Evolutionary conservation across 2,329 filamentous ascomycete species (phyloP).

Genomic region (Aspergillus texensis): DNA sequence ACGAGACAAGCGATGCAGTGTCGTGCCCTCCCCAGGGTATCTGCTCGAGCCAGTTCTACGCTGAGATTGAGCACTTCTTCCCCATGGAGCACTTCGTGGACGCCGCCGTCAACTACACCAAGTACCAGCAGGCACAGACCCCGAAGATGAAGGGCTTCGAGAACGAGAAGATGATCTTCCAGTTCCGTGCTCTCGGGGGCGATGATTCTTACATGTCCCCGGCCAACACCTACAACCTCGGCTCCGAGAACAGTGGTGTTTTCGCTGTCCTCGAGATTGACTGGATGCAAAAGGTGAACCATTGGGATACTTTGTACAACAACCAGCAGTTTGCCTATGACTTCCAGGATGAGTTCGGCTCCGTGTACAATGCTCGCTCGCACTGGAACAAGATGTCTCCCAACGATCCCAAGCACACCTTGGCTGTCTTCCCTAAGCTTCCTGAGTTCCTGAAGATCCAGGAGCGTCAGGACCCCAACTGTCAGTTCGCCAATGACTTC

Average conservation of each 20-base stretch:
- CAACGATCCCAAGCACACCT: constrained; percentile 15
- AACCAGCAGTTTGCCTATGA: constrained; percentile 18
- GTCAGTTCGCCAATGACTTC: constrained; percentile 24
- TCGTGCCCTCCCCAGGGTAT: constrained; percentile 20
- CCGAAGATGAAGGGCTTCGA: constrained; percentile 18
- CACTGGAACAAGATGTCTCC: constrained; percentile 25
- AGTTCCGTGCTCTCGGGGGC: constrained; percentile 19
- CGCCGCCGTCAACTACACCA: constrained; percentile 18
- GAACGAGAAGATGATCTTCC: constrained; percentile 21
- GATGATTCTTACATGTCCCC: constrained; percentile 24
- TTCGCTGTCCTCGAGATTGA: constrained; percentile 22
- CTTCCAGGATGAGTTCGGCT: constrained; percentile 19
- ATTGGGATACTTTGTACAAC: constrained; percentile 13
- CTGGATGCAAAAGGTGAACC: constrained; percentile 22
- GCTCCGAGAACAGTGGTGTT: constrained; percentile 17
- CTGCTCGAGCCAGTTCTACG: constrained; percentile 21
- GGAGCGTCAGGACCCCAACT: constrained; percentile 21
- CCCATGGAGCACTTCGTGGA: constrained; percentile 21
- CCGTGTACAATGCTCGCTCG: constrained; percentile 19
- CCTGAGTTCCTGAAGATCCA: constrained; percentile 20
- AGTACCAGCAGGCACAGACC: constrained; percentile 16
- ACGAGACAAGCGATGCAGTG: constrained; percentile 20
- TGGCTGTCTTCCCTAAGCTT: constrained; percentile 18
- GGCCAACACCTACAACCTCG: constrained; percentile 24
- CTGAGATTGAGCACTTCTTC: constrained; percentile 26